phyloP scores from a whole-genome alignment of 352 stramenopile genomes.

The Nothophytophthora sp. region DNA sequence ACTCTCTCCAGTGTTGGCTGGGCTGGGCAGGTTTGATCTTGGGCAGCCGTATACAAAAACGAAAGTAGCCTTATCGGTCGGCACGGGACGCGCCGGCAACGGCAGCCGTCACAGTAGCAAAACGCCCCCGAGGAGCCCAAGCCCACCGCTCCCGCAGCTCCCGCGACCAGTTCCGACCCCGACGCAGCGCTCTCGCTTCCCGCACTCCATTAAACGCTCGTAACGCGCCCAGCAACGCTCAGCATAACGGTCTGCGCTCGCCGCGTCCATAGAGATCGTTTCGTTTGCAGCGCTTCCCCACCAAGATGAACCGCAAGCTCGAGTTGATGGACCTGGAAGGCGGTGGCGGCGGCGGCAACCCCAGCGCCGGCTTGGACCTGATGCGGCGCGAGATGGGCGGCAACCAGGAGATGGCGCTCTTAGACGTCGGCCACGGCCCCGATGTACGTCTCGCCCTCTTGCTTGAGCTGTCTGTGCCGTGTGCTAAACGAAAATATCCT shows the following conservation, averaged over 20 bases:
- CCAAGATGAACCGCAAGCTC: constrained; percentile 69
- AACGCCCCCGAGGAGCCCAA: constrained; percentile 33
- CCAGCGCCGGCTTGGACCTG: background rate
- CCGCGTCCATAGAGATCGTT: constrained; percentile 8
- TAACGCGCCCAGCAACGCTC: too few species aligned
- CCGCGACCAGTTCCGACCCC: constrained; percentile 8
- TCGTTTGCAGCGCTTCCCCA: background rate
- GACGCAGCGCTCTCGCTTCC: too few species aligned
- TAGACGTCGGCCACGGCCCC: constrained; percentile 23
- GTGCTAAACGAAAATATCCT: background rate
- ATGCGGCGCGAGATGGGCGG: constrained; percentile 4
- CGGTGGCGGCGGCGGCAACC: background rate
- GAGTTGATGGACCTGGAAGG: constrained; percentile 64
- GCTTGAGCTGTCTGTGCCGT: background rate
- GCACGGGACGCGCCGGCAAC: constrained; percentile 24
- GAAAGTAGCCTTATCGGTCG: too few species aligned
- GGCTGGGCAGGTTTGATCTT: constrained; percentile 17
- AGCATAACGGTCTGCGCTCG: too few species aligned
- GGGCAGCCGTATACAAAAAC: constrained; percentile 23
- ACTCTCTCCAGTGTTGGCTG: too few species aligned
- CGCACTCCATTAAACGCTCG: too few species aligned
- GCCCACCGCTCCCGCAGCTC: constrained; percentile 12
- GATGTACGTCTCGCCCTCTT: constrained; percentile 28
- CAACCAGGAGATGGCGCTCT: constrained; percentile 49
- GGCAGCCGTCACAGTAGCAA: constrained; percentile 27